phyloP scores from a whole-genome alignment of 2,329 filamentous ascomycete species.

The Ascochyta lentis region DNA sequence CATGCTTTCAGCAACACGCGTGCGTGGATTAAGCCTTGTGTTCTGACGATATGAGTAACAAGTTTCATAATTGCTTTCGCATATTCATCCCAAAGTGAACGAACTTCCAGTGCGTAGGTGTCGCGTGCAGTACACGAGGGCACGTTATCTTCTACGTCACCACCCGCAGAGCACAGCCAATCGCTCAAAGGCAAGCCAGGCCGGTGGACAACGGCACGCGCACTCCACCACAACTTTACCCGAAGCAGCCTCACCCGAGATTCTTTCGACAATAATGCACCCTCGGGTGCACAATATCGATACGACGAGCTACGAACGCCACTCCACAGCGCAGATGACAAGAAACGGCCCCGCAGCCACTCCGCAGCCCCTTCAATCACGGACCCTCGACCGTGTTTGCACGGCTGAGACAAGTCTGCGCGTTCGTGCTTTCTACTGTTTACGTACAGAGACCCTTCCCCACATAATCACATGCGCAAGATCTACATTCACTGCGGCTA shows the following conservation, averaged over 20 bases:
- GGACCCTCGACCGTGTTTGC: neutral
- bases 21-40: no score
- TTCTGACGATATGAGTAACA: neutral
- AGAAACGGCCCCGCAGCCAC: conserved; percentile 11
- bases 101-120: neutral
- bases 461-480: conserved; percentile 6
- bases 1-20: neutral
- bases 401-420: neutral
- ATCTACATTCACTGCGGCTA: conserved; percentile 1
- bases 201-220: conserved; percentile 1
- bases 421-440: conserved; percentile 14
- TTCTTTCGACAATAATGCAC: neutral
- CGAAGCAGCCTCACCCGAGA: conserved; percentile 12
- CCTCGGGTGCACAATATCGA: neutral
- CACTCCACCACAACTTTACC: neutral
- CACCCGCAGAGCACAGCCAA: neutral
- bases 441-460: conserved; percentile 5
- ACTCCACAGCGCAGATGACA: conserved; percentile 10
- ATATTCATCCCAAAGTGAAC: no score
- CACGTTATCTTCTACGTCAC: conserved; percentile 2
- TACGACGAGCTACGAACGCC: conserved; percentile 1
- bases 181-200: conserved; percentile 1
- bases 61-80: neutral
- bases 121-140: neutral
- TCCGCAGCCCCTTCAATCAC: conserved; percentile 10